Evolutionary conservation across 1,284 basidiomycete genomes (phyloP).

Genomic region (Cutaneotrichosporon cyanovorans): DNA sequence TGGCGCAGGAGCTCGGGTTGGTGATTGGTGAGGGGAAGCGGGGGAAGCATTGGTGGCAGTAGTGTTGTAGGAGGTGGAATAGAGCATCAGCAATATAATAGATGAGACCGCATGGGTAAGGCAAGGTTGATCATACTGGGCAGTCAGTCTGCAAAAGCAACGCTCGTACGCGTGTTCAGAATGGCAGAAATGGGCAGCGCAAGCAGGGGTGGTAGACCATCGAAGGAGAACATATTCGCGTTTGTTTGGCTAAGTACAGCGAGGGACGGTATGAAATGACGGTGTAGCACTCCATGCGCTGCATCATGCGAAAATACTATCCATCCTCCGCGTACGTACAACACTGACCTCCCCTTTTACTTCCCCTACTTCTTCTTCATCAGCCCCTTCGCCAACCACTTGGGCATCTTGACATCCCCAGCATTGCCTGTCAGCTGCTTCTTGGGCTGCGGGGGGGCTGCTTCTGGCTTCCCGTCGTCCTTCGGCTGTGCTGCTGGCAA

Average conservation of each 20-base stretch:
- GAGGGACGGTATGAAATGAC: background rate
- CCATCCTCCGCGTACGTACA: background rate
- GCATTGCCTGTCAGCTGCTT: constrained; percentile 26
- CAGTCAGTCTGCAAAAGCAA: no score
- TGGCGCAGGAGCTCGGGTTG: background rate
- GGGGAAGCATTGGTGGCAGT: constrained; percentile 14
- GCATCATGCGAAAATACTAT: no score
- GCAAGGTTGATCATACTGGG: no score
- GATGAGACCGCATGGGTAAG: no score
- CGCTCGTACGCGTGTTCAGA: no score
- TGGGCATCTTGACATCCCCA: constrained; percentile 10
- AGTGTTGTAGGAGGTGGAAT: background rate
- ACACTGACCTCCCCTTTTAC: background rate
- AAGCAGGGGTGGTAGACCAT: no score
- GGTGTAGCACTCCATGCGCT: no score
- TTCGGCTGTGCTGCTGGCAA: constrained; percentile 26
- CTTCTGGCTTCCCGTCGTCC: constrained; percentile 5
- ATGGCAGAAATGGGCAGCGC: no score
- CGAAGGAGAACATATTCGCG: no score
- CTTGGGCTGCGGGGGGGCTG: constrained; percentile 19
- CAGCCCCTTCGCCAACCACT: constrained; percentile 38
- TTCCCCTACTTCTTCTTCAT: constrained; percentile 35
- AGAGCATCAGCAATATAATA: background rate
- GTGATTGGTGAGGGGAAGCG: constrained; percentile 4
- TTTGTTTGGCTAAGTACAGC: no score